phyloP scores from a whole-genome alignment of 2,329 filamentous ascomycete species.

The Alternaria gansuensis region DNA sequence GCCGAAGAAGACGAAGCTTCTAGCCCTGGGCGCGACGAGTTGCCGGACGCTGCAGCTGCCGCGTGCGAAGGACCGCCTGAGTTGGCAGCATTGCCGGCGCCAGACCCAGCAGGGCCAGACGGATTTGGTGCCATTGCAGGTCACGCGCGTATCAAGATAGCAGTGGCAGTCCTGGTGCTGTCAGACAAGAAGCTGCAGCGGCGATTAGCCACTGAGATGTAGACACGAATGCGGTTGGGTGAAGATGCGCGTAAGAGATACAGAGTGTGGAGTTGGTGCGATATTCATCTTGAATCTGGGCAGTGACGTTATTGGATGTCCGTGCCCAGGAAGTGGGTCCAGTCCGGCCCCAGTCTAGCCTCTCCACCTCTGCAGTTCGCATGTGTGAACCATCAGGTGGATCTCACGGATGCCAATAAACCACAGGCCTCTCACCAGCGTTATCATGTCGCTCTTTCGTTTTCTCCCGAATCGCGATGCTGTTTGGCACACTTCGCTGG shows the following conservation, averaged over 20 bases:
- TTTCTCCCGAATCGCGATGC: neutral
- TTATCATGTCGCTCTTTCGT: neutral
- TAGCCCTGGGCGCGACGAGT: conserved; percentile 14
- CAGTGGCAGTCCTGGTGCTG: conserved; percentile 14
- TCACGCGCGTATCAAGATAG: conserved; percentile 8
- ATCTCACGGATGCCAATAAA: neutral
- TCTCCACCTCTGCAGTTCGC: conserved; percentile 17
- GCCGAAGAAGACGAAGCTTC: conserved; percentile 24
- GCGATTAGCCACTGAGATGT: conserved; percentile 15
- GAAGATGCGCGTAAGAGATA: conserved; percentile 6
- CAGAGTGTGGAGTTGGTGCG: conserved; percentile 11
- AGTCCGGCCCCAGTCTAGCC: conserved; percentile 5
- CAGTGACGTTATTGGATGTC: conserved; percentile 21
- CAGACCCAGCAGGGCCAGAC: conserved; percentile 17
- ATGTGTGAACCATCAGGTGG: conserved; percentile 12
- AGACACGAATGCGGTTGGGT: conserved; percentile 10
- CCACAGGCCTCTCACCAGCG: neutral
- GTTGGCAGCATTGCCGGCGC: conserved; percentile 22
- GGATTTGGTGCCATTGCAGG: conserved; percentile 33
- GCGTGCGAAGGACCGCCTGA: conserved; percentile 26
- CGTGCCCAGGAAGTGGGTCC: conserved; percentile 9
- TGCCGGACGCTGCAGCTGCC: conserved; percentile 26
- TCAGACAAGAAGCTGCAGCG: conserved; percentile 3
- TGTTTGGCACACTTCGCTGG: neutral
- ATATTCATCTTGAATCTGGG: conserved; percentile 7